Base-by-base conservation (phyloP, 331 rosid species). In the Dryas integrifolia region DNA sequence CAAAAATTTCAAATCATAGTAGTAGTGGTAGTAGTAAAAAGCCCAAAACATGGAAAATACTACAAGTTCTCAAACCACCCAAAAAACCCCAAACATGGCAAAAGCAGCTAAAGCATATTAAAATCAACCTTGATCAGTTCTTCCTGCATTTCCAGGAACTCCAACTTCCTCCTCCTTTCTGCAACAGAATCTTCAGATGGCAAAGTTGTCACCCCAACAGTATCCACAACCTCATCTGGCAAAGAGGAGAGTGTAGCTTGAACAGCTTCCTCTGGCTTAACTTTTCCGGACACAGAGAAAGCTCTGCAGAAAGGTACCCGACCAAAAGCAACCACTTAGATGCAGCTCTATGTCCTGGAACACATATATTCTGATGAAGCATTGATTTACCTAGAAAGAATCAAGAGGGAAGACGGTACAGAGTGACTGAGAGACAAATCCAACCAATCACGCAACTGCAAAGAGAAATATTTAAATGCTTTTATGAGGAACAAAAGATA, bases 191-290 rank as follows among this genome's bases (percentile, higher is more conserved):
- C 96, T 77, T 81, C 98, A 63, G 96, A 88, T 58, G 97, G 96
- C 83, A 95, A 84, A 43, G 97, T 82, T 0, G 97, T 91, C 72
- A 89, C 95, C 63, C 96, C 89, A 60, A 95, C 82, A 47, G 97
- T 95, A 82, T 88, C 98, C 58, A 92, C 97, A 76, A 95, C 96
- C 83, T 95, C 98, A 74, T 95, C 96, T 1, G 98, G 98, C 64
- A 95, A 86, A 81, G 98, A 95, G 73, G 97, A 88, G 38, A 95
- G 67, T 18, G 96, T 91, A 80, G 92, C 92, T 83, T 86, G 92
- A 74, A 95, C 92, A 67, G 91, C 96, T 55, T 95, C 98, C 84
- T 92, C 97, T 35, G 91, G 92, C 82, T 80, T 86, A 86, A 85
- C 70, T 74, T 64, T 91, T 83, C 97, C 97, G 50, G 96, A 87